Percentiles rank a stretch among this genome's conserved stretches.
phyloP scores from a whole-genome alignment of 1,284 basidiomycete genomes.

The Cutaneotrichosporon dermatis region DNA sequence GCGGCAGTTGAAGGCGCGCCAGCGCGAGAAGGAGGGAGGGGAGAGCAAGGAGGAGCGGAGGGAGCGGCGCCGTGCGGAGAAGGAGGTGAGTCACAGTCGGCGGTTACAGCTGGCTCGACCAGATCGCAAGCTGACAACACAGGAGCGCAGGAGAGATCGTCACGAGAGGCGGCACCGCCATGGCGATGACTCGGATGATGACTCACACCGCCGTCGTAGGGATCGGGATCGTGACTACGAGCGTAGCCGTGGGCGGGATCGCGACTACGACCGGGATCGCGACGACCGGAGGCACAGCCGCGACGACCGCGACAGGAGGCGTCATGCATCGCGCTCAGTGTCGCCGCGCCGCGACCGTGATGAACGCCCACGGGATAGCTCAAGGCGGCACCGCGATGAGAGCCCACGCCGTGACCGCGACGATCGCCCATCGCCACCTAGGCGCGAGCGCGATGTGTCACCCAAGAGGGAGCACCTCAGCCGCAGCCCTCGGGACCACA shows the following conservation, averaged over 20 bases:
- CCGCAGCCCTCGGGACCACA: neutral
- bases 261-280: conserved; percentile 7
- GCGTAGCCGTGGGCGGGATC: neutral
- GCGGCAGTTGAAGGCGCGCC: conserved; percentile 69
- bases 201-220: neutral
- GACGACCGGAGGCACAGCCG: conserved; percentile 19
- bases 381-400: neutral
- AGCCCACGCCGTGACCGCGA: neutral
- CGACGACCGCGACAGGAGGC: conserved; percentile 4
- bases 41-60: conserved; percentile 58
- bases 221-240: conserved; percentile 11
- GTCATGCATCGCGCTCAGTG: neutral
- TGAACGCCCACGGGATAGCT: conserved; percentile 8
- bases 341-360: conserved; percentile 20
- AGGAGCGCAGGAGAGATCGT: conserved; percentile 18
- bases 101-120: neutral
- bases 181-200: conserved; percentile 11
- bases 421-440: neutral
- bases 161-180: conserved; percentile 10
- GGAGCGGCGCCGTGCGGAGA: conserved; percentile 59
- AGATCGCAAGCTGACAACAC: neutral
- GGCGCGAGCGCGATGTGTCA: conserved; percentile 1
- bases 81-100: conserved; percentile 32
- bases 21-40: conserved; percentile 61
- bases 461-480: neutral